Conservation (phyloP, 1,284 basidiomycete species). For the Golubevia pallescens region DNA sequence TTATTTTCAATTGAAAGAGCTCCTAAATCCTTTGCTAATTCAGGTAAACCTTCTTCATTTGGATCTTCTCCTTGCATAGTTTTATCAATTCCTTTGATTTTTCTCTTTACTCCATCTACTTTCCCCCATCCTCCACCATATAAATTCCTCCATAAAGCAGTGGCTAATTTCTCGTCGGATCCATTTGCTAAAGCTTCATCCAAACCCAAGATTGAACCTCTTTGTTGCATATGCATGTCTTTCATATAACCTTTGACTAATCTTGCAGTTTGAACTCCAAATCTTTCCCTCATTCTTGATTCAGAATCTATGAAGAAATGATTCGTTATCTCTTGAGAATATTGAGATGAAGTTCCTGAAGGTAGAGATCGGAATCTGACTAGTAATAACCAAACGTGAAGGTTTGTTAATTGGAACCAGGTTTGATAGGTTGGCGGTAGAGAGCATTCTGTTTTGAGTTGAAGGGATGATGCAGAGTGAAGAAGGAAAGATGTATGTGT, state of each 20-base stretch:
- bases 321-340: slow-evolving; percentile 83
- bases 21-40: slow-evolving; percentile 40
- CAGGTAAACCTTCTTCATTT: slow-evolving; percentile 66
- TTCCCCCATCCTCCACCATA: slow-evolving; percentile 69
- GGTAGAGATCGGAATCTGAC: slow-evolving; percentile 86
- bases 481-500: too few species aligned
- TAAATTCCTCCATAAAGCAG: slow-evolving; percentile 88
- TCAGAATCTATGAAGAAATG: slow-evolving; percentile 97
- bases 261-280: slow-evolving; percentile 74
- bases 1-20: slow-evolving; percentile 1
- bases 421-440: slow-evolving; percentile 94
- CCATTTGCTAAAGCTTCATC: slow-evolving; percentile 78
- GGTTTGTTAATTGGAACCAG: slow-evolving; percentile 93
- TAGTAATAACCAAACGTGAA: slow-evolving; percentile 89
- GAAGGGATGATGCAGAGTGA: not conserved
- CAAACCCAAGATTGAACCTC: slow-evolving; percentile 79
- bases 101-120: slow-evolving; percentile 65
- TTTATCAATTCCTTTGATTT: slow-evolving; percentile 37
- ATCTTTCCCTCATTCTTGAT: slow-evolving; percentile 81
- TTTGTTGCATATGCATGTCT: slow-evolving; percentile 86
- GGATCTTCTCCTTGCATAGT: slow-evolving; percentile 41
- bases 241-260: slow-evolving; percentile 90
- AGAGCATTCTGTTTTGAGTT: slow-evolving; percentile 77
- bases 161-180: slow-evolving; percentile 80
- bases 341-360: slow-evolving; percentile 71